Percentiles rank a stretch among this genome's conserved stretches.
Evolutionary conservation across 2,329 filamentous ascomycete genomes (phyloP).

Genomic region (Xylariaceae sp.): DNA sequence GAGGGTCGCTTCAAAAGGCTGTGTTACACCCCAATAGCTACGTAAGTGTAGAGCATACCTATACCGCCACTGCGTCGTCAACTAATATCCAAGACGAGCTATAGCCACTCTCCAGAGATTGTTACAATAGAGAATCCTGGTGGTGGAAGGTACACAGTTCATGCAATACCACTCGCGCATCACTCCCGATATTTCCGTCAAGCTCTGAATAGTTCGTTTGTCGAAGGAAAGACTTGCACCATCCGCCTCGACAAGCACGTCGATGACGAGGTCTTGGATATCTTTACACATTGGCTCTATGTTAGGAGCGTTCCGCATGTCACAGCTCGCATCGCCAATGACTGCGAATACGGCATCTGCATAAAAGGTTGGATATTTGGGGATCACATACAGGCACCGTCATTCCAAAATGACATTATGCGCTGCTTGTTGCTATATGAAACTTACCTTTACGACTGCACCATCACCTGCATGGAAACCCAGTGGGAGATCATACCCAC

Average conservation of each 20-base stretch:
- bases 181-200: neutral
- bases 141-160: too few relatives aligned
- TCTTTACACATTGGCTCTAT: neutral
- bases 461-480: too few relatives aligned
- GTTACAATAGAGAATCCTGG: too few relatives aligned
- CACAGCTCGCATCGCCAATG: too few relatives aligned
- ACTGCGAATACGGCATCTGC: neutral
- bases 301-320: neutral
- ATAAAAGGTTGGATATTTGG: slow-evolving; percentile 19
- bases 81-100: too few relatives aligned
- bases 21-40: neutral
- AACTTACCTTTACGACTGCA: too few relatives aligned
- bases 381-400: slow-evolving; percentile 6
- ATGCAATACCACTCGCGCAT: neutral
- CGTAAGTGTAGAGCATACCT: neutral
- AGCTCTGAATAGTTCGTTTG: neutral
- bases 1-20: neutral
- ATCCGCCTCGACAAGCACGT: neutral
- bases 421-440: too few relatives aligned
- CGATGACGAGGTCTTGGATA: too few relatives aligned
- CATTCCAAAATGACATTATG: slow-evolving; percentile 23
- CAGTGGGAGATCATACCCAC: too few relatives aligned
- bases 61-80: neutral
- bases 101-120: too few relatives aligned
- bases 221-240: neutral